These are phyloP conservation scores for Hibiscus mutabilis DNA, from an alignment of 345 rosid genomes.

Conservation along the genomic window DNA sequence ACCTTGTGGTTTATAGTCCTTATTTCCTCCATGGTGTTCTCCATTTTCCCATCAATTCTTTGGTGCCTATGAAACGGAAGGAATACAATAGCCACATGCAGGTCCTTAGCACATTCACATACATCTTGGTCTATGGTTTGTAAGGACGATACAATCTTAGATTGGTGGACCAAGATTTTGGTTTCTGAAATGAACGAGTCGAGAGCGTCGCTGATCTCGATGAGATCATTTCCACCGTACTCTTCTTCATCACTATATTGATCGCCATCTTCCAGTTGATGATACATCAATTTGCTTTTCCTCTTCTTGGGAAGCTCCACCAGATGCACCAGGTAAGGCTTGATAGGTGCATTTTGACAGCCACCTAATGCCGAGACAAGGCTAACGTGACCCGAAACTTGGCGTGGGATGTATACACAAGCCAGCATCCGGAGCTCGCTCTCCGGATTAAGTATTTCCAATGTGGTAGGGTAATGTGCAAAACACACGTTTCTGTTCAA, in stretches of 20 bases:
- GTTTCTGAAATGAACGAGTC: conserved; percentile 49
- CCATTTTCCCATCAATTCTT: conserved; percentile 63
- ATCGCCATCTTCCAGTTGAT: conserved; percentile 57
- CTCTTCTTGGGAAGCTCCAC: conserved; percentile 65
- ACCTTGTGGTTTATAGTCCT: conserved; percentile 63
- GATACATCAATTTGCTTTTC: conserved; percentile 46
- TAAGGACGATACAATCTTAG: conserved; percentile 51
- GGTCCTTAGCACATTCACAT: conserved; percentile 56
- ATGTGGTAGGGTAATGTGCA: conserved; percentile 33
- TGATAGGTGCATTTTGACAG: conserved; percentile 29
- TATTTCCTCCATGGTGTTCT: conserved; percentile 50
- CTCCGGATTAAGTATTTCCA: conserved; percentile 42
- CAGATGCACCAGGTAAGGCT: conserved; percentile 62
- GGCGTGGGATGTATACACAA: conserved; percentile 73
- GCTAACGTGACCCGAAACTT: conserved; percentile 48
- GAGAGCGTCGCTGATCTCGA: conserved; percentile 61
- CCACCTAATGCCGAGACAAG: conserved; percentile 51
- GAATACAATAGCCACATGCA: conserved; percentile 56
- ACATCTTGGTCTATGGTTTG: conserved; percentile 60
- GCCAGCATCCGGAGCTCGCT: conserved; percentile 56
- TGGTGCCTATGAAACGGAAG: conserved; percentile 91
- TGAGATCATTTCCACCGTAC: conserved; percentile 67
- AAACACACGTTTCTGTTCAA: conserved; percentile 33
- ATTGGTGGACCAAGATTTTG: conserved; percentile 40
- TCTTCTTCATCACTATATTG: conserved; percentile 58